Conservation (phyloP, 176 grass and related monocot genomes). For the Hordeum marinum region DNA sequence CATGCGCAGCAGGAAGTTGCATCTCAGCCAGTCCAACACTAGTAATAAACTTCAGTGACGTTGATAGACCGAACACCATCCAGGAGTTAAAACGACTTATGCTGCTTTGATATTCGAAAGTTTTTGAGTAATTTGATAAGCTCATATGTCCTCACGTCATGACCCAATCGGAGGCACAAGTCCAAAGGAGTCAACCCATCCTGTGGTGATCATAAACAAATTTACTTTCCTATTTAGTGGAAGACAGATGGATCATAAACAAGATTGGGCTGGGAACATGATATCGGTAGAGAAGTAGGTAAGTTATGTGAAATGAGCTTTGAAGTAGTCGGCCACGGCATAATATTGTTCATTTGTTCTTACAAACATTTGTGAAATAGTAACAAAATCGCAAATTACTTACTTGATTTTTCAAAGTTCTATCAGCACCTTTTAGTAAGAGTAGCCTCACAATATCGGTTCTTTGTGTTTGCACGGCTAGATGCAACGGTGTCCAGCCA, state of each 20-base stretch:
- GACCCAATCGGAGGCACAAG: slow-evolving; percentile 65
- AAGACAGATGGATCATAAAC: neutral
- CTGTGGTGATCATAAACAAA: slow-evolving; percentile 40
- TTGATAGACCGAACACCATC: neutral
- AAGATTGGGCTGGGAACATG: neutral
- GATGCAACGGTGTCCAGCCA: slow-evolving; percentile 98
- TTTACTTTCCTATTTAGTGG: neutral
- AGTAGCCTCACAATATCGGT: slow-evolving; percentile 87
- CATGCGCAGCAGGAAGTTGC: neutral
- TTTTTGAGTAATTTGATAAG: slow-evolving; percentile 88
- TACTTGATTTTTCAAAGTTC: slow-evolving; percentile 75
- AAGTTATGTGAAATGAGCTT: neutral
- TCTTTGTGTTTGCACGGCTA: slow-evolving; percentile 88
- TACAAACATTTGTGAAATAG: slow-evolving; percentile 7
- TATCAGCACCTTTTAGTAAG: slow-evolving; percentile 86
- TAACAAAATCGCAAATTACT: slow-evolving; percentile 25
- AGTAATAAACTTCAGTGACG: neutral
- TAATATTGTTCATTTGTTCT: neutral
- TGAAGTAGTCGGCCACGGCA: neutral
- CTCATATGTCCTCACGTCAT: slow-evolving; percentile 58
- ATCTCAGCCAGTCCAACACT: neutral
- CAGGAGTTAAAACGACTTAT: neutral
- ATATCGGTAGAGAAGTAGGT: neutral
- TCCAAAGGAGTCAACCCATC: slow-evolving; percentile 89
- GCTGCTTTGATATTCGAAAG: slow-evolving; percentile 34